Base-by-base conservation (phyloP, 2,329 filamentous ascomycete species). In the Fusarium dlaminii region DNA sequence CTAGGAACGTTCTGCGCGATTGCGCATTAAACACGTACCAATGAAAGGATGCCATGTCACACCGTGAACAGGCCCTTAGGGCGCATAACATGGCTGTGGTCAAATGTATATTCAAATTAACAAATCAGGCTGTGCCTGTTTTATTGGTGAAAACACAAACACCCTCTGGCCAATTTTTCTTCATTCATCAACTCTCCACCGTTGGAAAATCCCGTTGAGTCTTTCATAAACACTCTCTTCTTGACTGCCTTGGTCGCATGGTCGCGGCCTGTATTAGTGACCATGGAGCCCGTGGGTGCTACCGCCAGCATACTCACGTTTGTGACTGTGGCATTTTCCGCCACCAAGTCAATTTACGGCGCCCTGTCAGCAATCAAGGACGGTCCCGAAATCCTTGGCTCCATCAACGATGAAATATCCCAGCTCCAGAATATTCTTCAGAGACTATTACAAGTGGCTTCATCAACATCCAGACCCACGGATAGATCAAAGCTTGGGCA, bases 371-470 rank as follows among this genome's bases (percentile, higher is more conserved):
- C 27, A 8, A 48, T 48, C 27, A 29, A 48, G 8, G 45, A 48
- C 4, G 45, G 27, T 0, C 45, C 45, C 6, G 9, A 48, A 48
- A 22, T 48, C 27, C 45, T 48, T 6, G 1, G 4, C 1, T 48
- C 20, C 13, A 12, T 48, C 20, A 48, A 22, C 0, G 0, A 48
- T 11, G 27, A 48, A 12, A 14, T 48, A 3, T 48, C 27, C 0
- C 45, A 48, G 27, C 27, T 48, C 20, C 20, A 48, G 13, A 29
- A 7, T 22, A 29, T 48, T 29, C 45, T 48, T 5, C 27, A 48
- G 4, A 48, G 20, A 48, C 3, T 48, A 29, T 22, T 3, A 2
- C 27, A 48, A 29, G 20, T 48, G 0, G 27, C 22, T 0, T 29
- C 45, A 17, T 29, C 45, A 4, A 48, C 13, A 22, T 3, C 20